Evolutionary conservation across 2,329 filamentous ascomycete species (phyloP), one percentile per base, ranked within the genome.

Genomic region (Phialemoniopsis sp.): DNA sequence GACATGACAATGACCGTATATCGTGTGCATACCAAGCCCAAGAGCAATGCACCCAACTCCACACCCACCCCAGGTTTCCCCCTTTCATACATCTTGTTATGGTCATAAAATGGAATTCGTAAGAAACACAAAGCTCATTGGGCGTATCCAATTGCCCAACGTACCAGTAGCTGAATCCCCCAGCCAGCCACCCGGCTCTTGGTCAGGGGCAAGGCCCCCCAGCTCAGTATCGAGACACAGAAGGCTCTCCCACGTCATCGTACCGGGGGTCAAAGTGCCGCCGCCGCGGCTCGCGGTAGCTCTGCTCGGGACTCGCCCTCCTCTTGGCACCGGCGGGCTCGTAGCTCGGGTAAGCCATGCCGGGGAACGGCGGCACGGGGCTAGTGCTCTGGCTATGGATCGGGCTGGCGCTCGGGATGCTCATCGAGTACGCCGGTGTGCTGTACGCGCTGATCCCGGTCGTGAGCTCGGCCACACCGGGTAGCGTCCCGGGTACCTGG

Each of bases 401-500:
- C 18, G 60, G 56, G 44, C 64, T 63, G 34, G 57, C 56, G 30
- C 53, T 64, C 4, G 66, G 59, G 8, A 60, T 55, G 21, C 62
- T 62, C 37, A 67, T 56, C 8, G 71, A 68, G 51, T 76, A 78
- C 1, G 74, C 72, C 30, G 74, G 73, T n/a, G 73, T 74, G 46
- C 64, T 74, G 53, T 82, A 82, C 1, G 77, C 75, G 46, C 73
- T 79, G 26, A 81, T 66, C 12, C 80, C 79, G 0, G 78, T 82
- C 3, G 80, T 83, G 49, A 84, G 67, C 53, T 84, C 79, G 29
- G 75, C 72, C 13, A 84, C 67, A 37, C 78, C 72, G 2, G 80
- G 80, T n/a, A 84, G 62, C 45, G 74, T 63, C 1, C 64, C 70
- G 6, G 56, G 55, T 46, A 48, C 14, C 46, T 44, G 29, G 15